Base-by-base conservation (phyloP, 1,139 yeast genomes). In the Scheffersomyces stambukii region DNA sequence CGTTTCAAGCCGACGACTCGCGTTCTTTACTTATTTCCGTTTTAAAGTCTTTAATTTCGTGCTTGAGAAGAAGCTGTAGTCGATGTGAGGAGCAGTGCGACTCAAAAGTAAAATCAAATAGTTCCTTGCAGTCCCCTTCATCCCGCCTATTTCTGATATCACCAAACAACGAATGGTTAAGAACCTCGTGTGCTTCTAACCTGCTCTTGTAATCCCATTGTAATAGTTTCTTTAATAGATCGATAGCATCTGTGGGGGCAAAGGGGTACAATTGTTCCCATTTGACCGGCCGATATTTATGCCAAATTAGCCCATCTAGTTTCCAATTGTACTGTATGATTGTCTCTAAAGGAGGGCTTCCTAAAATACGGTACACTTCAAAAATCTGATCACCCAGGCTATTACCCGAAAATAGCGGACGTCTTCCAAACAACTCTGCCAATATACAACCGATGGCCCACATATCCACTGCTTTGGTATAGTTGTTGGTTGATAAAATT, bases 381-480 rank as follows among this genome's bases (percentile, higher is more conserved):
- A 61, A 66, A 4, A 80, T 51, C 48, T 82, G 91, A 38, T 77
- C 77, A 38, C 76, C 44, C 40, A 77, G 81, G 52, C 77, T 77
- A 36, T 74, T 74, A 0, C 91, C 91, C 35, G 75, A 71, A 45
- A 82, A 81, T n/a, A 81, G 48, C 1, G 91, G 91, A 42, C 67
- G 69, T 39, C 93, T 61, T 0, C 84, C 85, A 43, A 79, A 81
- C 24, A 82, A 60, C 46, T 82, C 93, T 1, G 76, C 89, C 33
- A 81, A 53, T n/a, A 82, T 81, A 45, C 93, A 82, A 1, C 93
- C 93, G 17, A 78, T 70, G 1, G 91, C 82, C 94, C 94, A 82
- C 54, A 82, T 58, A 52, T 82, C 94, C 27, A 82, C 78, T 2
- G 81, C 59, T 38, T 75, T 75, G 13, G 70, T 60, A 46, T 78